Evolutionary conservation across 352 stramenopile genomes (phyloP), one percentile per base, ranked within the genome.

Genomic region (Salisapilia sapeloensis): DNA sequence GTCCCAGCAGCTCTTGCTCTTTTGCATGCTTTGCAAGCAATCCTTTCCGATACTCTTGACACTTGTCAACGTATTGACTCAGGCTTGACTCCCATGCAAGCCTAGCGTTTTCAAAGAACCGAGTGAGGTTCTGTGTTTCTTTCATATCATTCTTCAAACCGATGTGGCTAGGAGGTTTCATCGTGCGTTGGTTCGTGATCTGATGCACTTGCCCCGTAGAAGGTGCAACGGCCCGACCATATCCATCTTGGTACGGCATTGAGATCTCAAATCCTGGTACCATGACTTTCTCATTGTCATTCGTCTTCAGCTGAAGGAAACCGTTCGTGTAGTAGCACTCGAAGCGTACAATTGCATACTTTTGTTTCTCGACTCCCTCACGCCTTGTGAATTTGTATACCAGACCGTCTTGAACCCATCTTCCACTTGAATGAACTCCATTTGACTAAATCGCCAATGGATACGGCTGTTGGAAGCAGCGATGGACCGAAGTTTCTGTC

Each of bases 221-320:
- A 0, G 49, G 49, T 1, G 45, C 46, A 4, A 52, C 18, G 0
- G 46, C 56, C n/a, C 58, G 44, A 23, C 55, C 59, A n/a, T 40
- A 34, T 5, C 58, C 58, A 14, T 72, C 58, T 1, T 26, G 40
- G 14, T 64, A 60, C 0, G 42, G 55, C 46, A 74, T 63, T 11
- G 11, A 42, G 12, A 65, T 44, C 13, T 53, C 36, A 46, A 74
- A 74, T 0, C 59, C 55, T 17, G 53, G 48, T 0, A 50, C 44
- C 52, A 69, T 67, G 9, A 19, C 23, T 6, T 35, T 25, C 12
- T 45, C 15, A 9, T 44, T 40, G 6, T 31, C 23, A 9, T 53
- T 55, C 1, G 38, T 12, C 7, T 14, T 22, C 15, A 59, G 32
- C 11, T 25, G 29, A 12, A 65, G 41, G 2, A 48, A 16, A 3